A percentile compares a stretch with the other conserved stretches of the same genome.
Conservation (phyloP, 2,329 filamentous ascomycete species). For the Paramyrothecium roridum region DNA sequence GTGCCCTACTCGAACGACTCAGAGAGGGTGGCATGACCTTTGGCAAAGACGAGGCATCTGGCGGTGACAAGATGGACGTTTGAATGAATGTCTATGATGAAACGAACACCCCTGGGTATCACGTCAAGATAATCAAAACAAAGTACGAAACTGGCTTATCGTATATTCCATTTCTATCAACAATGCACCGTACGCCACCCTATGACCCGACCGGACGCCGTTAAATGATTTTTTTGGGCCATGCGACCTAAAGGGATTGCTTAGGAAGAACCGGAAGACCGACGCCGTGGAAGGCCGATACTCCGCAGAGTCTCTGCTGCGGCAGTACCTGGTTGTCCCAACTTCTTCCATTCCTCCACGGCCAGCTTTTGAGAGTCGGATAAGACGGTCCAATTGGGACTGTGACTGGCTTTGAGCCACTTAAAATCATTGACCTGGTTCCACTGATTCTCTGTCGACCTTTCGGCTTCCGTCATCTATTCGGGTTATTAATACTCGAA, state of each 20-base stretch:
- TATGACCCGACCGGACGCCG: neutral
- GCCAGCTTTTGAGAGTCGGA: conserved; percentile 55
- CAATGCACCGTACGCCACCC: neutral
- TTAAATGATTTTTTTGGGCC: neutral
- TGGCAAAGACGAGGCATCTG: conserved; percentile 21
- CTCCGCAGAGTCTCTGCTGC: conserved; percentile 63
- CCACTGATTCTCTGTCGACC: conserved; percentile 64
- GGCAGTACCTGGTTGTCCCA: conserved; percentile 58
- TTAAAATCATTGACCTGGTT: conserved; percentile 95
- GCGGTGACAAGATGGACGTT: conserved; percentile 38
- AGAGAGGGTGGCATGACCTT: conserved; percentile 40
- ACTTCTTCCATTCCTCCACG: conserved; percentile 65
- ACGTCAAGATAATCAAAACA: neutral
- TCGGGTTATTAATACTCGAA: conserved; percentile 5
- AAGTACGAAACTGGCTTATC: neutral
- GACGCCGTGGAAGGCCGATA: conserved; percentile 34
- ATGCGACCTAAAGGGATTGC: neutral
- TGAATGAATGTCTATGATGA: conserved; percentile 11
- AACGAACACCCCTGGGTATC: neutral
- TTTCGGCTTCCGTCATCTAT: conserved; percentile 24
- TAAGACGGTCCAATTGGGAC: conserved; percentile 82
- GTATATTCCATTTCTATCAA: neutral
- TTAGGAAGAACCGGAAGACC: neutral
- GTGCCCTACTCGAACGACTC: conserved; percentile 52
- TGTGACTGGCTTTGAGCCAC: conserved; percentile 83